phyloP scores from a whole-genome alignment of 1,284 basidiomycete genomes.

The Schizophyllum amplum region DNA sequence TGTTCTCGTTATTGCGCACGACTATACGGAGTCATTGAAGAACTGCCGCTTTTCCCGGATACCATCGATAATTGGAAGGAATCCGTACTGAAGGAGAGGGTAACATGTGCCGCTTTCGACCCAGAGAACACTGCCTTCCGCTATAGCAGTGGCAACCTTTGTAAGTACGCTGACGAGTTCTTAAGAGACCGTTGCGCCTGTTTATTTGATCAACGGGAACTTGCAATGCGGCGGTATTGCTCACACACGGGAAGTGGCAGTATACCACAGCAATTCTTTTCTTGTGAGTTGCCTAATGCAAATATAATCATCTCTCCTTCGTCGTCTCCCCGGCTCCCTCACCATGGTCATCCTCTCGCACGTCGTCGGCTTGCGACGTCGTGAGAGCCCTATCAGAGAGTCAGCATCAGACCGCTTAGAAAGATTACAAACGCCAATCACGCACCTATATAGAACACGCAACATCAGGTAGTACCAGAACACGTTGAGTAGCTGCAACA shows the following conservation, averaged over 20 bases:
- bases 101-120: background rate
- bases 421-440: too few species aligned
- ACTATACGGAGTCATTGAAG: background rate
- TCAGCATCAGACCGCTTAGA: constrained; percentile 3
- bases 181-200: too few species aligned
- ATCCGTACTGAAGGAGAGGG: background rate
- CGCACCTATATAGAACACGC: constrained; percentile 52
- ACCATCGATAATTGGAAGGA: constrained; percentile 6
- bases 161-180: background rate
- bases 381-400: constrained; percentile 11
- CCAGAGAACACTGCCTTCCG: background rate
- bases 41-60: constrained; percentile 3
- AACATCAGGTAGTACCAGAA: constrained; percentile 88
- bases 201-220: too few species aligned
- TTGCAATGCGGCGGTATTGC: too few species aligned
- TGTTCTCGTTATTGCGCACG: constrained; percentile 5
- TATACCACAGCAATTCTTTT: too few species aligned
- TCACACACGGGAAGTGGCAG: too few species aligned
- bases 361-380: constrained; percentile 8
- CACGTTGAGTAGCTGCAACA: constrained; percentile 78
- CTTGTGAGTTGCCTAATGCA: too few species aligned
- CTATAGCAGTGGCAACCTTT: background rate
- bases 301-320: too few species aligned
- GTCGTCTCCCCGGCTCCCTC: too few species aligned
- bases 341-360: too few species aligned